A percentile compares a stretch with the other conserved stretches of the same genome.
Conservation (phyloP, 192 early-diverging fungal species). For the Backusella australiensis region DNA sequence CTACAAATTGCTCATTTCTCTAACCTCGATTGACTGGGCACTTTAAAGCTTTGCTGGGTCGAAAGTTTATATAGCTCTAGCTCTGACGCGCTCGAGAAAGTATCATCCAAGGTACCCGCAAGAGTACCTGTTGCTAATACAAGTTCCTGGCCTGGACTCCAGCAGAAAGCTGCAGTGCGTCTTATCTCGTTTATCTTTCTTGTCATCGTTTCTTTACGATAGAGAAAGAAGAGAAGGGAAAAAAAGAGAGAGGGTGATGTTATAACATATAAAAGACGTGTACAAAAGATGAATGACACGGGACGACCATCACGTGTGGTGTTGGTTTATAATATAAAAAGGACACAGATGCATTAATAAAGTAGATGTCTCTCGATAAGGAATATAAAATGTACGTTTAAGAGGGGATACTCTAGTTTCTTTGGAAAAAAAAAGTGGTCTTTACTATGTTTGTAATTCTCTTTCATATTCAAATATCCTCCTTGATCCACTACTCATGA, state of each 20-base stretch:
- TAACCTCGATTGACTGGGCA: neutral
- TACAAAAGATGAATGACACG: neutral
- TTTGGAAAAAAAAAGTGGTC: no score
- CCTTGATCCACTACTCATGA: neutral
- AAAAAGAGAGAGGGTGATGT: neutral
- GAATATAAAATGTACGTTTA: neutral
- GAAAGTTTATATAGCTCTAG: conserved; percentile 80
- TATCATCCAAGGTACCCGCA: conserved; percentile 93
- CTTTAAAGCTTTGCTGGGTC: conserved; percentile 13
- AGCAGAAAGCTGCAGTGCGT: conserved; percentile 85
- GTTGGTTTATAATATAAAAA: neutral
- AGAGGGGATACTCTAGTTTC: no score
- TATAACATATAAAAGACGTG: neutral
- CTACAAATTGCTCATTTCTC: neutral
- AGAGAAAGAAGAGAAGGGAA: neutral
- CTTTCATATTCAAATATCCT: neutral
- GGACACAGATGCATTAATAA: neutral
- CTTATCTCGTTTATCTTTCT: conserved; percentile 61
- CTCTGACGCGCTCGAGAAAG: conserved; percentile 82
- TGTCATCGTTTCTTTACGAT: conserved; percentile 5
- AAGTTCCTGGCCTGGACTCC: conserved; percentile 71
- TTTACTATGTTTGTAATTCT: no score
- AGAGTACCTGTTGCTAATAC: conserved; percentile 87
- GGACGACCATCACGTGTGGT: neutral
- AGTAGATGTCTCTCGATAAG: neutral